These are phyloP conservation scores for Bretziella fagacearum DNA, from an alignment of 2,329 filamentous ascomycete genomes.

Conservation along the genomic window DNA sequence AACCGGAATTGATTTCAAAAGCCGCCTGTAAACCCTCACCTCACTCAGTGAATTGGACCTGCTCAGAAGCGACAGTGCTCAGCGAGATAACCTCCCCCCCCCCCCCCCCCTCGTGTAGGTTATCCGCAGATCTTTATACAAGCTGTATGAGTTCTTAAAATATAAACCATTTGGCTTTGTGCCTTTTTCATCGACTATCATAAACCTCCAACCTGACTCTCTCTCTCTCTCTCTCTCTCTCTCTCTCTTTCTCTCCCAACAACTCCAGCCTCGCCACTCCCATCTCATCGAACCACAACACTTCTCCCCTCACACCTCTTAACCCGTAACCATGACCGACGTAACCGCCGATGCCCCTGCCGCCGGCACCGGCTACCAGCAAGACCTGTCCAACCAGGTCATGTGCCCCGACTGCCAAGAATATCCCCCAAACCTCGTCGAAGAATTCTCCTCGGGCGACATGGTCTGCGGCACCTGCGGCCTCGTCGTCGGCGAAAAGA, in stretches of 20 bases:
- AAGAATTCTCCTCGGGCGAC: slow-evolving; percentile 84
- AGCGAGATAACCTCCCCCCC: too few species aligned
- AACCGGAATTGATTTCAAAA: too few species aligned
- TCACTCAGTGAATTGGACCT: too few species aligned
- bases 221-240: too few species aligned
- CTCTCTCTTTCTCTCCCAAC: not conserved
- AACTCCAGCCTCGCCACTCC: not conserved
- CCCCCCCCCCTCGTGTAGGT: too few species aligned
- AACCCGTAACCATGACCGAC: not conserved
- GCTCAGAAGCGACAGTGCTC: too few species aligned
- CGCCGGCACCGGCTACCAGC: slow-evolving; percentile 37
- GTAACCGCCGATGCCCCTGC: not conserved
- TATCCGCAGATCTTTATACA: too few species aligned
- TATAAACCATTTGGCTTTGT: too few species aligned
- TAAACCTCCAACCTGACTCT: too few species aligned
- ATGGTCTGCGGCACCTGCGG: slow-evolving; percentile 87
- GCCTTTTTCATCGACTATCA: too few species aligned
- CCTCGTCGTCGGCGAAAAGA: slow-evolving; percentile 73
- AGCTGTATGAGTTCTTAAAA: too few species aligned
- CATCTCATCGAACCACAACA: not conserved
- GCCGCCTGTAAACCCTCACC: too few species aligned
- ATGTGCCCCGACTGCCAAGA: slow-evolving; percentile 87
- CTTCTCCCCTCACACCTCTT: not conserved
- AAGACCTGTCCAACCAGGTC: slow-evolving; percentile 74
- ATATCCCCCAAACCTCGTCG: slow-evolving; percentile 76